These are phyloP conservation scores for Leccinellum rugosiceps DNA, from an alignment of 768 basidiomycete species.

Conservation along the genomic window DNA sequence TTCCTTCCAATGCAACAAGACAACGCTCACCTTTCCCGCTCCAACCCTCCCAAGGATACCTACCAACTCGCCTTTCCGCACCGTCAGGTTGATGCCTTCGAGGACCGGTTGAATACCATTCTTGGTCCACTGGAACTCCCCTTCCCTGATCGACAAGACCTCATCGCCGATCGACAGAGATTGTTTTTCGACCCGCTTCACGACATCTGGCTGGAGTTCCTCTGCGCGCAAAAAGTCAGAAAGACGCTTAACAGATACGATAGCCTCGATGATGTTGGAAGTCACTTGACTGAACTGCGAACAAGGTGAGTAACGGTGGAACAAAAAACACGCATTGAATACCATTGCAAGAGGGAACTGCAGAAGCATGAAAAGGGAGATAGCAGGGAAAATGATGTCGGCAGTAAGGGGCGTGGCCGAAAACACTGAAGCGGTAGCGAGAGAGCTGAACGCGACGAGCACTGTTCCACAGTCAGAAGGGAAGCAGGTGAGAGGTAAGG, in stretches of 20 bases:
- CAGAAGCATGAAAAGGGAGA: constrained; percentile 84
- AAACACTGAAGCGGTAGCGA: constrained; percentile 65
- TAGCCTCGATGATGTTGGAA: constrained; percentile 79
- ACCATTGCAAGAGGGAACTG: constrained; percentile 87
- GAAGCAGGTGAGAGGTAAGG: background rate
- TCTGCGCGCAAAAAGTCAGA: constrained; percentile 70
- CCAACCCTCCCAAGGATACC: constrained; percentile 89
- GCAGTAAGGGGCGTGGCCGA: constrained; percentile 73
- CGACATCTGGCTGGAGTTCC: constrained; percentile 78
- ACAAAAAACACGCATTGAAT: constrained; percentile 8
- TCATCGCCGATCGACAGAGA: constrained; percentile 57
- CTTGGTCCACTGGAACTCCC: constrained; percentile 80
- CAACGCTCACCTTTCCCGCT: constrained; percentile 68
- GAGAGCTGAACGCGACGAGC: constrained; percentile 79
- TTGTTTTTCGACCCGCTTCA: constrained; percentile 46
- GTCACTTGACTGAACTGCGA: constrained; percentile 65
- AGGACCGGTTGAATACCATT: constrained; percentile 55
- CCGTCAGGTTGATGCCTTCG: constrained; percentile 70
- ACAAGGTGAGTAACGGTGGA: background rate
- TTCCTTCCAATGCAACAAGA: background rate
- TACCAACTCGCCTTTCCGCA: constrained; percentile 81
- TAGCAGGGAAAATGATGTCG: constrained; percentile 94
- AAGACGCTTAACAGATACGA: constrained; percentile 79
- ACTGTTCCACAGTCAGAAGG: constrained; percentile 32
- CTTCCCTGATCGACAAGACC: constrained; percentile 67